Evolutionary conservation across 2,329 filamentous ascomycete species (phyloP).

Genomic region (Esteya vermicola): DNA sequence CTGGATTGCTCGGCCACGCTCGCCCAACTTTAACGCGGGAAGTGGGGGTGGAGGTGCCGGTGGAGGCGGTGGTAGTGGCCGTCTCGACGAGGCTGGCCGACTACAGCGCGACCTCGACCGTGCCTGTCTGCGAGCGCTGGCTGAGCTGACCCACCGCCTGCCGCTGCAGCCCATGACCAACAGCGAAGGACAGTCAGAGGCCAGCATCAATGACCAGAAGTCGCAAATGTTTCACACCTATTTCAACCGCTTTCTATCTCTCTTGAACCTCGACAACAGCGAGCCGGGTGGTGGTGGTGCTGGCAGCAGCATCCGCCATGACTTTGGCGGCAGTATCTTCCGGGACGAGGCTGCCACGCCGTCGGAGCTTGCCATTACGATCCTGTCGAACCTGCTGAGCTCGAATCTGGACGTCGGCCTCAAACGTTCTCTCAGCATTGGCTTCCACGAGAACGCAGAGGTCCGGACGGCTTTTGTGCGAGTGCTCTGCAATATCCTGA

Average conservation of each 20-base stretch:
- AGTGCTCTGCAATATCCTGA: conserved; percentile 54
- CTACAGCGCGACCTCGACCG: conserved; percentile 52
- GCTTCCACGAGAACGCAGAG: conserved; percentile 56
- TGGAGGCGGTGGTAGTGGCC: conserved; percentile 11
- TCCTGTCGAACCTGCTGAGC: conserved; percentile 54
- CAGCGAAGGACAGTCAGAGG: conserved; percentile 51
- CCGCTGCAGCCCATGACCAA: conserved; percentile 53
- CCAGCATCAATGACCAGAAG: conserved; percentile 52
- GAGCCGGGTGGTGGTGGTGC: conserved; percentile 28
- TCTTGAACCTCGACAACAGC: conserved; percentile 43
- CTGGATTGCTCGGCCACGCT: conserved; percentile 50
- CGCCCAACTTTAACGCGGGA: conserved; percentile 21
- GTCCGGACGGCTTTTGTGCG: conserved; percentile 57
- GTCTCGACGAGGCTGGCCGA: conserved; percentile 41
- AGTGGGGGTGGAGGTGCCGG: background rate
- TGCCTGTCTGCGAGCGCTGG: conserved; percentile 50
- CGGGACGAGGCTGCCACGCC: conserved; percentile 41
- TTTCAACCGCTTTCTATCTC: conserved; percentile 53
- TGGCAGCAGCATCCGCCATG: conserved; percentile 22
- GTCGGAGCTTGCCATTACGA: conserved; percentile 51
- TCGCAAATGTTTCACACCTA: conserved; percentile 60
- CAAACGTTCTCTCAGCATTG: conserved; percentile 55
- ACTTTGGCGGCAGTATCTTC: conserved; percentile 21
- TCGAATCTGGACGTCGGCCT: conserved; percentile 59
- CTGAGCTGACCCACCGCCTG: conserved; percentile 50